phyloP scores from a whole-genome alignment of 495 filamentous ascomycete genomes.

The Penicillium alfredii region DNA sequence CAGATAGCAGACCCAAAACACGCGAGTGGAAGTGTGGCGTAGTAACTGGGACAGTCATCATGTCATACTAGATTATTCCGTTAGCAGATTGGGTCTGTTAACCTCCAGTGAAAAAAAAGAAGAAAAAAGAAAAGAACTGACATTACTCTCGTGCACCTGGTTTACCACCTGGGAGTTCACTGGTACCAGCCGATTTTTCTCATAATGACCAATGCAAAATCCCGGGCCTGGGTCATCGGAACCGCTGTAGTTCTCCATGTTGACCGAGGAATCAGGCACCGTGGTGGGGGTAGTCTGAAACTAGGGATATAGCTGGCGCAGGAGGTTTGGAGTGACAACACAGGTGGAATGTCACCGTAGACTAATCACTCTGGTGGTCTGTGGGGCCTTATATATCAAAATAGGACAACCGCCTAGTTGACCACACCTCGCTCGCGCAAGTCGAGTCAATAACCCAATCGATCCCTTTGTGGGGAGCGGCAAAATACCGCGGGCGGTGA shows the following conservation, averaged over 20 bases:
- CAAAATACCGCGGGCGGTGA: constrained; percentile 33
- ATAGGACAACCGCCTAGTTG: no score
- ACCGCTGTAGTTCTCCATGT: constrained; percentile 40
- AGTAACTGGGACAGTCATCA: constrained; percentile 85
- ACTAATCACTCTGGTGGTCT: no score
- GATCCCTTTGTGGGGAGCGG: constrained; percentile 26
- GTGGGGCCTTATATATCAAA: no score
- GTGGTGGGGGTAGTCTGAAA: constrained; percentile 8
- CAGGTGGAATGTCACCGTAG: no score
- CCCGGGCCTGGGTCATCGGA: constrained; percentile 52
- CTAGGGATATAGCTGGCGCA: constrained; percentile 6
- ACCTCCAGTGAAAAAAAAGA: neutral
- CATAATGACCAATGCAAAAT: constrained; percentile 83
- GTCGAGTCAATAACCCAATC: constrained; percentile 6
- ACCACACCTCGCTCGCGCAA: no score
- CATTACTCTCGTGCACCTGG: constrained; percentile 57
- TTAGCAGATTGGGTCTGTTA: no score
- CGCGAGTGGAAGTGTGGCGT: constrained; percentile 74
- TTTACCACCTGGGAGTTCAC: constrained; percentile 59
- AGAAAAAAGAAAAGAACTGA: constrained; percentile 20
- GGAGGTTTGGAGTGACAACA: no score
- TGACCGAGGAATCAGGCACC: constrained; percentile 10
- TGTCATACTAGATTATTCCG: constrained; percentile 65
- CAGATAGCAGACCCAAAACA: constrained; percentile 59
- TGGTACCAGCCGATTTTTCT: constrained; percentile 54